Evolutionary conservation across 331 rosid species (phyloP).

Genomic region (Cydonia oblonga): DNA sequence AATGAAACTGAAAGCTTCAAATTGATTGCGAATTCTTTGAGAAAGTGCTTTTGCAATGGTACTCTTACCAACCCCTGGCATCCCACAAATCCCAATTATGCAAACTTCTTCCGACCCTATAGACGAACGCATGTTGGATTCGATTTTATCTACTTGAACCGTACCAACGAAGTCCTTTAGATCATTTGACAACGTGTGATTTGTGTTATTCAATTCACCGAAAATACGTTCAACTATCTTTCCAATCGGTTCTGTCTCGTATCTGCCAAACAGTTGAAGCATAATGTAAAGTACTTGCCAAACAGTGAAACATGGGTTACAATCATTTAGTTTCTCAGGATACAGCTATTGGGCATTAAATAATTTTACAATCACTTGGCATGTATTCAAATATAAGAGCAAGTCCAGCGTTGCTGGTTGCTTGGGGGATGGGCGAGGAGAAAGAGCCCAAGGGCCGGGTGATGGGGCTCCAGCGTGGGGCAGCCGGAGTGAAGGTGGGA

Average conservation of each 20-base stretch:
- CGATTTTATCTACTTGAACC: not conserved
- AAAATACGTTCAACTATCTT: not conserved
- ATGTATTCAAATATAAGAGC: too few relatives aligned
- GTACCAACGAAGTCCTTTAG: not conserved
- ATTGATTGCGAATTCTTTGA: not conserved
- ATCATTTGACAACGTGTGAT: not conserved
- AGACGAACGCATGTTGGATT: not conserved
- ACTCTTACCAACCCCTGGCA: constrained; percentile 19
- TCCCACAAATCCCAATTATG: constrained; percentile 14
- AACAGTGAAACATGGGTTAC: not conserved
- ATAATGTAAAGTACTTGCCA: not conserved
- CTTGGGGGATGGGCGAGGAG: too few relatives aligned
- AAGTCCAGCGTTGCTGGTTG: too few relatives aligned
- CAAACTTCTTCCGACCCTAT: not conserved
- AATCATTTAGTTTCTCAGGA: too few relatives aligned
- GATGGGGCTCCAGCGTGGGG: too few relatives aligned
- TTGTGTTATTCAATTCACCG: not conserved
- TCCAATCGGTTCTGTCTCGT: not conserved
- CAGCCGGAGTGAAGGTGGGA: too few relatives aligned
- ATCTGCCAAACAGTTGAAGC: not conserved
- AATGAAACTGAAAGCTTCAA: not conserved
- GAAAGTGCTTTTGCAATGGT: constrained; percentile 3
- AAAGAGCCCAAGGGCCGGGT: too few relatives aligned
- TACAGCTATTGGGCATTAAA: too few relatives aligned
- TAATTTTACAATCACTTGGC: too few relatives aligned